Conservation (phyloP, 1,284 basidiomycete species). For the Ganoderma sp. region DNA sequence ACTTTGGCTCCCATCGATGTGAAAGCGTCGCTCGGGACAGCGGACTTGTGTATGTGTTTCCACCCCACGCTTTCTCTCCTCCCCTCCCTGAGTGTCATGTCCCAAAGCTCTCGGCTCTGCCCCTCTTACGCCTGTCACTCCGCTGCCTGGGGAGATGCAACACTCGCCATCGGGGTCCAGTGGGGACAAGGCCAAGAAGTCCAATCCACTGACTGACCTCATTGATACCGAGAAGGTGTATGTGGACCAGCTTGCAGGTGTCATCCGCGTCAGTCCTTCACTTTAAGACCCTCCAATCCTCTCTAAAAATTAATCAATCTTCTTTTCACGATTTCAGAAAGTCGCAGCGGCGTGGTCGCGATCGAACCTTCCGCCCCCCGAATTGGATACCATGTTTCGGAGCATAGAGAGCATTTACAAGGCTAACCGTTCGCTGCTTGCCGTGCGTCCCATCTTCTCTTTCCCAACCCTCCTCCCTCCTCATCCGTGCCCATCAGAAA, state of each 20-base stretch:
- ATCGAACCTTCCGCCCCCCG: constrained; percentile 89
- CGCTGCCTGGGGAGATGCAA: constrained; percentile 35
- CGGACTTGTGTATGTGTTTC: constrained; percentile 33
- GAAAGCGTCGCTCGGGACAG: constrained; percentile 39
- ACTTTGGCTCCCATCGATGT: constrained; percentile 40
- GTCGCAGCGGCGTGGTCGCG: constrained; percentile 97
- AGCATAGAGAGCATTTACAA: constrained; percentile 92
- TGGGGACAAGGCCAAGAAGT: constrained; percentile 57
- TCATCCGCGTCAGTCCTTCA: constrained; percentile 78
- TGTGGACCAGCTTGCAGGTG: constrained; percentile 88
- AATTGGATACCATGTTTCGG: constrained; percentile 94
- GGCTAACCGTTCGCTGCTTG: constrained; percentile 82
- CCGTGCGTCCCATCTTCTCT: constrained; percentile 53
- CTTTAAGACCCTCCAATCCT: constrained; percentile 25
- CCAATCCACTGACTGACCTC: constrained; percentile 90
- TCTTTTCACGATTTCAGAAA: constrained; percentile 59
- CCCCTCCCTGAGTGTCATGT: background rate
- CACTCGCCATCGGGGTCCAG: constrained; percentile 38
- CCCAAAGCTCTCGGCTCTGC: constrained; percentile 28
- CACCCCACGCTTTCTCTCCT: background rate
- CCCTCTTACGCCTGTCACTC: constrained; percentile 34
- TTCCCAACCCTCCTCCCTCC: constrained; percentile 12
- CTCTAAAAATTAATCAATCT: constrained; percentile 24
- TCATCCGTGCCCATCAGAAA: constrained; percentile 59
- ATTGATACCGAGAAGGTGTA: constrained; percentile 94